Base-by-base conservation (phyloP, 371 early-diverging fungal genomes). In the Mucor racemosus region DNA sequence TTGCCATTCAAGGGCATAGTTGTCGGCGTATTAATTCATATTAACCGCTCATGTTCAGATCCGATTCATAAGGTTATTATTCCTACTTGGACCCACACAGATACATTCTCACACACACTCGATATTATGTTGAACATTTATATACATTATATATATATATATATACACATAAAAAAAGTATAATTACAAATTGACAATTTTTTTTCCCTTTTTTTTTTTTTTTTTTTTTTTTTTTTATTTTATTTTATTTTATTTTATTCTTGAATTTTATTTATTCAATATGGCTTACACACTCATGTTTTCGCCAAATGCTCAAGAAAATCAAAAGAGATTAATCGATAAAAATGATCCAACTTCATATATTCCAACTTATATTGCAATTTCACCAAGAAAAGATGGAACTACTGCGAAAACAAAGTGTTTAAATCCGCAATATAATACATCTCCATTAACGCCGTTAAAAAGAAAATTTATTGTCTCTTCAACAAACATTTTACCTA, bases 361-460 rank as follows among this genome's bases (percentile, higher is more conserved):
- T 9, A 48, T 64, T 9, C 72, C 74, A 1, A 67, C 65, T 9
- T 74, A 74, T 19, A 69, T 69, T 9, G 64, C 65, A 5, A 69
- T 74, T 40, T 69, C 61, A 34, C 74, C 67, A 11, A 56, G 46
- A 59, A 74, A 74, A 46, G 67, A 74, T 55, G 74, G 74, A 7
- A 56, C 31, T 4, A 72, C 73, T 7, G 70, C 74, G 5, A 74
- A 64, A 44, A 67, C 60, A 8, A 69, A 69, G 38, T 64, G 74
- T 15, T 14, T 74, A 0, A 74, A 70, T 34, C 70, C 67, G 8
- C 61, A 60, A 38, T 9, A 60, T 9, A 56, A 9, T 1, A 57
- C 46, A 19, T 56, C 64, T 9, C 15, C 63, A 21, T 34, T 67
- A 5, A 21, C 36, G 8, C 72, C 68, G 0, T 41, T 72, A 26